Base-by-base conservation (phyloP, 306 rosid genomes). In the Cicer judaicum region DNA sequence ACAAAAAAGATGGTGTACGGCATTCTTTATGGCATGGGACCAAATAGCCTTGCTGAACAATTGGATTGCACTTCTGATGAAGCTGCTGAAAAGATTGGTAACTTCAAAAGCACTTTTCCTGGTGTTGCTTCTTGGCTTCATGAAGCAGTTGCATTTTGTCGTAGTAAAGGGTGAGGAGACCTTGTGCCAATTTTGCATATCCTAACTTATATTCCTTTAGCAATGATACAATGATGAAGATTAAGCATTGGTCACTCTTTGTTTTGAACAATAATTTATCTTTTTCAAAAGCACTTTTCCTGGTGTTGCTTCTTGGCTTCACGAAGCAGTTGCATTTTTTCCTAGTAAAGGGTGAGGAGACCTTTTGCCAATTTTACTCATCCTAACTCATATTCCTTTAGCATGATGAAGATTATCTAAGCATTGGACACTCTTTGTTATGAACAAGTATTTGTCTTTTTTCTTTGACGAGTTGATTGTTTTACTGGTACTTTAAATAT, bases 11-110 rank as follows among this genome's bases (percentile, higher is more conserved):
- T 94, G 91, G 92, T 94, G 10, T 94, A 94, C 60, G 98, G 98
- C 57, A 91, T 94, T 83, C 98, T 94, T 68, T 94, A 94, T 80
- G 98, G 97, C 78, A 94, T 94, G 98, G 98, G 97, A 78, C 84
- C 88, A 38, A 91, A 87, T 71, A 76, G 91, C 84, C 98, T 94
- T 70, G 92, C 97, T 21, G 93, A 89, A 71, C 96, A 91, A 74
- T 81, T 94, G 77, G 90, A 82, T 41, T 94, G 98, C 82, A 72
- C 89, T 71, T 72, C 81, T 10, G 97, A 79, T 54, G 96, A 91
- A 79, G 98, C 98, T 80, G 83, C 85, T 29, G 91, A 88, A 79
- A 94, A 87, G 88, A 91, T 94, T 74, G 81, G 60, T 70, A 87
- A 87, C 84, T 94, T 91, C 79, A 94, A 83, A 85, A 85, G 84